A percentile compares a stretch with the other conserved stretches of the same genome.
Conservation (phyloP, 2,329 filamentous ascomycete genomes). For the Cladosporium phlei region DNA sequence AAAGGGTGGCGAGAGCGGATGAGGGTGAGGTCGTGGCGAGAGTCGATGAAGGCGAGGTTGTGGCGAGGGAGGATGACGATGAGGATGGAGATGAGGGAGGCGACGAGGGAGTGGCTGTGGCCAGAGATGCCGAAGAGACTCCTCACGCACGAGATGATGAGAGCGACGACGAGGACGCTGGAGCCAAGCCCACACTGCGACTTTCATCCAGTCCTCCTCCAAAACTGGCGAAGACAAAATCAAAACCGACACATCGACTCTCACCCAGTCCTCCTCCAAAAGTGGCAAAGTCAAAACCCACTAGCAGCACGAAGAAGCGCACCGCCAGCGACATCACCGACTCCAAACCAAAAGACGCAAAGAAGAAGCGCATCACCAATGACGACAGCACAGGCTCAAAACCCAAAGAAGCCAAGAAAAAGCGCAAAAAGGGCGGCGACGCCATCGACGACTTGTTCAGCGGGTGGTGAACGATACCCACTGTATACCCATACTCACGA, state of each 20-base stretch:
- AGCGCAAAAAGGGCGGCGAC: slow-evolving; percentile 55
- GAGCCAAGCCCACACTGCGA: not conserved
- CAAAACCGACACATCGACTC: not conserved
- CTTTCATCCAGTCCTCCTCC: not conserved
- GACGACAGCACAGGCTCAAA: too few species aligned
- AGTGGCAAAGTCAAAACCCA: not conserved
- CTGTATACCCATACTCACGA: too few species aligned
- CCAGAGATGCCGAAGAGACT: too few species aligned
- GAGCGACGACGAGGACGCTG: not conserved
- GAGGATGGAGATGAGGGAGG: too few species aligned
- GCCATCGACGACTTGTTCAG: slow-evolving; percentile 71
- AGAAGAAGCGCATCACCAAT: slow-evolving; percentile 13
- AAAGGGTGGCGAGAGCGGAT: slow-evolving; percentile 13
- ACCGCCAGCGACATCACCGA: too few species aligned
- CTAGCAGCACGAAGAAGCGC: slow-evolving; percentile 11
- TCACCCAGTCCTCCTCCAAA: slow-evolving; percentile 1
- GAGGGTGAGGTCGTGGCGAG: slow-evolving; percentile 14
- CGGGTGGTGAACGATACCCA: slow-evolving; percentile 34
- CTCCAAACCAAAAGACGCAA: slow-evolving; percentile 35
- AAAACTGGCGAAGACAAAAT: not conserved
- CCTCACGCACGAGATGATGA: not conserved
- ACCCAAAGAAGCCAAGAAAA: slow-evolving; percentile 48
- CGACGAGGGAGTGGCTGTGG: too few species aligned
- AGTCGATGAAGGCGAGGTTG: slow-evolving; percentile 29
- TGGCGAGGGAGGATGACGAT: slow-evolving; percentile 26